Evolutionary conservation across 306 rosid species (phyloP), one percentile per base, ranked within the genome.

Genomic region (Arachis hypogaea): DNA sequence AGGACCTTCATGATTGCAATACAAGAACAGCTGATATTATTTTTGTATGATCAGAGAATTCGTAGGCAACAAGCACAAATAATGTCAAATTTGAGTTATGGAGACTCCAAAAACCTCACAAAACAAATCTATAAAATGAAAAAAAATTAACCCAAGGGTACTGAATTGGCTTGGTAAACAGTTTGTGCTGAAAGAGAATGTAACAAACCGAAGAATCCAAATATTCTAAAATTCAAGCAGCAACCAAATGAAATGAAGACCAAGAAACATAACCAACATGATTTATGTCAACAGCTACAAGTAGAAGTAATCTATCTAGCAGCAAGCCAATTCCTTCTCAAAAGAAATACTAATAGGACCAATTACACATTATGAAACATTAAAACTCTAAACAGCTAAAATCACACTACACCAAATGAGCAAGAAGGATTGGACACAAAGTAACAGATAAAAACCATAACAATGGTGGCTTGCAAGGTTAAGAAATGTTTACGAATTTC

Each of bases 121-220:
- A 8, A 67, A 49, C 5, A 42, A 9, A 41, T 45, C 36, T 63
- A 16, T 49, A 66, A 59, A 59, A 43, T 47, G 57, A 64, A 63
- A 62, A 62, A 62, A 61, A 49, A 41, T 49, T 11, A 72, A 61
- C 11, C 49, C 14, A 43, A 45, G 58, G 68, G 50, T 0, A 49
- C 28, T 9, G 51, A 44, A 16, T 44, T 11, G 47, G 18, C 33
- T 42, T 42, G 54, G 54, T 64, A 51, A 44, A 43, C 14, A 43
- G 38, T 16, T 9, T 30, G 68, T 33, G 41, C n/a, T 38, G 42
- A 60, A 50, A 61, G 57, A 60, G 60, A 73, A 73, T 50, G 22
- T 22, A 50, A n/a, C n/a, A 64, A 43, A 7, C 5, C 46, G 5
- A 64, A 67, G 72, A 49, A 42, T 29, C 59, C 56, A 10, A n/a